Conservation (phyloP, 805 yeast species). For the Lipomyces japonicus region DNA sequence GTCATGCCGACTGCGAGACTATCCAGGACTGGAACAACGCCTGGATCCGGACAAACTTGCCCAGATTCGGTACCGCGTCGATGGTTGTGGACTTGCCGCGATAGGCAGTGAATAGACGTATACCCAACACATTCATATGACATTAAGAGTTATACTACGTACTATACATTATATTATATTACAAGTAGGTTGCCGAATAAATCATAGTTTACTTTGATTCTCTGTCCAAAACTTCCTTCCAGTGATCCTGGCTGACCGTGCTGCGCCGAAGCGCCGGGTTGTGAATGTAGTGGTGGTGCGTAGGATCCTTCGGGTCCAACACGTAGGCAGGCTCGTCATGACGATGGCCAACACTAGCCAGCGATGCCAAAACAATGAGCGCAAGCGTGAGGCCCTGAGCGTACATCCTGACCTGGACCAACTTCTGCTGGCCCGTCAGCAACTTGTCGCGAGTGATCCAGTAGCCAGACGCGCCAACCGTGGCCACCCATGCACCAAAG, state of each 20-base stretch:
- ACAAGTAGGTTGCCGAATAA: too few relatives aligned
- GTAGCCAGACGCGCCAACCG: constrained; percentile 76
- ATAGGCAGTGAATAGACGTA: too few relatives aligned
- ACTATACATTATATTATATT: too few relatives aligned
- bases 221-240: constrained; percentile 12
- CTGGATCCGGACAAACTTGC: too few relatives aligned
- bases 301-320: constrained; percentile 16
- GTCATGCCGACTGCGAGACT: not conserved
- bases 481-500: constrained; percentile 73
- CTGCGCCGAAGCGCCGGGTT: constrained; percentile 3
- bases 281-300: constrained; percentile 15
- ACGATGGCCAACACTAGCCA: constrained; percentile 32
- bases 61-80: too few relatives aligned
- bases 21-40: not conserved
- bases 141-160: too few relatives aligned
- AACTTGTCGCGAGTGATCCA: constrained; percentile 67
- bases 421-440: constrained; percentile 72
- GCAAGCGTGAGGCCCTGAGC: constrained; percentile 79
- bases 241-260: constrained; percentile 7
- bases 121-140: too few relatives aligned
- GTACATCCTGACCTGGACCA: constrained; percentile 84
- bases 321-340: constrained; percentile 41
- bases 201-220: too few relatives aligned
- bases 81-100: too few relatives aligned
- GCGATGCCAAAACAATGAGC: constrained; percentile 63